A percentile compares a stretch with the other conserved stretches of the same genome.
These are phyloP conservation scores for Strigomonas culicis DNA, from an alignment of 208 protist genomes.

Conservation along the genomic window DNA sequence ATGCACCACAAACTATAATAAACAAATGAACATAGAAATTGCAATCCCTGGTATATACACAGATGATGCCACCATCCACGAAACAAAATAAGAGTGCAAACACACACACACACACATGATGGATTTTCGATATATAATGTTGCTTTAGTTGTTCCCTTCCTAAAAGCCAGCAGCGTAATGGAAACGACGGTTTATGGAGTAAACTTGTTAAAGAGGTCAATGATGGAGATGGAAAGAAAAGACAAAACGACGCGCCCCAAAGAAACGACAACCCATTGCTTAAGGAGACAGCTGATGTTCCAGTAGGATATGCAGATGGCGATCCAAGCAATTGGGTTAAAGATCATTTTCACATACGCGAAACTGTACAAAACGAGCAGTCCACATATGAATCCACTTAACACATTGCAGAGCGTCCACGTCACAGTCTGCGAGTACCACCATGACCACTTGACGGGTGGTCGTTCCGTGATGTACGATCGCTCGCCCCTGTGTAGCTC, in stretches of 20 bases:
- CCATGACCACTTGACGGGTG: conserved; percentile 27
- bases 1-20: not conserved
- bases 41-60: too few relatives aligned
- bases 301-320: conserved; percentile 34
- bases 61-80: too few relatives aligned
- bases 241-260: conserved; percentile 23
- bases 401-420: conserved; percentile 31
- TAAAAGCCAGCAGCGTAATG: too few relatives aligned
- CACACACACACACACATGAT: too few relatives aligned
- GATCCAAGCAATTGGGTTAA: conserved; percentile 39
- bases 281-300: conserved; percentile 34
- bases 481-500: conserved; percentile 20
- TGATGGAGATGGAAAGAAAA: conserved; percentile 22
- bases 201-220: conserved; percentile 46
- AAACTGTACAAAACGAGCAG: conserved; percentile 33
- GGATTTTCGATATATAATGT: too few relatives aligned
- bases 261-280: conserved; percentile 40
- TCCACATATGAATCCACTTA: conserved; percentile 27
- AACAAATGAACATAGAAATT: too few relatives aligned
- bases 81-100: too few relatives aligned
- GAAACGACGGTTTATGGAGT: not conserved
- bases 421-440: conserved; percentile 43
- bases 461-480: conserved; percentile 14
- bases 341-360: conserved; percentile 11
- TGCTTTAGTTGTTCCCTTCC: too few relatives aligned